Conservation (phyloP, 768 basidiomycete genomes). For the Ephemerocybe angulata region DNA sequence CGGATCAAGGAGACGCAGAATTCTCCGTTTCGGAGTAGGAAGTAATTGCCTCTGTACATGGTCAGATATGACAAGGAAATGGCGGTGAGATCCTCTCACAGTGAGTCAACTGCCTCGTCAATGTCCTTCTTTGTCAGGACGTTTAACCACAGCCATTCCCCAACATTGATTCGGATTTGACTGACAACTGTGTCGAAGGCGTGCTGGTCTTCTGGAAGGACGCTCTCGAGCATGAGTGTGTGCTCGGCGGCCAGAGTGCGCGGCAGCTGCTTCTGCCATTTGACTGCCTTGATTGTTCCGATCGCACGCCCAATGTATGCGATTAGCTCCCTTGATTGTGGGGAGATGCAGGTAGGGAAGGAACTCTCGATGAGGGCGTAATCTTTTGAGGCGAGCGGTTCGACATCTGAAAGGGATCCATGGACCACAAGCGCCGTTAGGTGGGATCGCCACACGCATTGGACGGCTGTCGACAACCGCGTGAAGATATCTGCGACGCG, state of each 20-base stretch:
- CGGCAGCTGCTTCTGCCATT: constrained; percentile 77
- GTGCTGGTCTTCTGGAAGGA: constrained; percentile 73
- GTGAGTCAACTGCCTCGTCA: constrained; percentile 76
- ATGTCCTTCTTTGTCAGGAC: constrained; percentile 82
- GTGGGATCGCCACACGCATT: constrained; percentile 80
- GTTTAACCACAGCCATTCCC: constrained; percentile 94
- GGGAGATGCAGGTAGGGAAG: constrained; percentile 72
- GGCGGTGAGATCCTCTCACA: constrained; percentile 48
- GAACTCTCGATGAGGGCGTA: constrained; percentile 60
- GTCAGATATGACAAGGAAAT: constrained; percentile 9
- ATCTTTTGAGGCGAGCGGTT: constrained; percentile 63
- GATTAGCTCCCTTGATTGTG: constrained; percentile 75
- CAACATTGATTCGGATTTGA: constrained; percentile 74
- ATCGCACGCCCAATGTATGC: constrained; percentile 85
- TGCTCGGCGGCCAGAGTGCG: constrained; percentile 61
- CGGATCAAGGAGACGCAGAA: constrained; percentile 80
- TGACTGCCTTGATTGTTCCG: constrained; percentile 75
- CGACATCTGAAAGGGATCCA: constrained; percentile 65
- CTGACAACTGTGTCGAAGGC: constrained; percentile 71
- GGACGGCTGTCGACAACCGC: constrained; percentile 69
- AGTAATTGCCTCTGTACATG: constrained; percentile 73
- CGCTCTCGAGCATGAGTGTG: constrained; percentile 57
- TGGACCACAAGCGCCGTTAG: constrained; percentile 76
- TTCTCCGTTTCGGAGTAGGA: constrained; percentile 85
- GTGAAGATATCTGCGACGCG: constrained; percentile 69